Evolutionary conservation across 495 filamentous ascomycete species (phyloP).

Genomic region (Parachaetomium inaequale): DNA sequence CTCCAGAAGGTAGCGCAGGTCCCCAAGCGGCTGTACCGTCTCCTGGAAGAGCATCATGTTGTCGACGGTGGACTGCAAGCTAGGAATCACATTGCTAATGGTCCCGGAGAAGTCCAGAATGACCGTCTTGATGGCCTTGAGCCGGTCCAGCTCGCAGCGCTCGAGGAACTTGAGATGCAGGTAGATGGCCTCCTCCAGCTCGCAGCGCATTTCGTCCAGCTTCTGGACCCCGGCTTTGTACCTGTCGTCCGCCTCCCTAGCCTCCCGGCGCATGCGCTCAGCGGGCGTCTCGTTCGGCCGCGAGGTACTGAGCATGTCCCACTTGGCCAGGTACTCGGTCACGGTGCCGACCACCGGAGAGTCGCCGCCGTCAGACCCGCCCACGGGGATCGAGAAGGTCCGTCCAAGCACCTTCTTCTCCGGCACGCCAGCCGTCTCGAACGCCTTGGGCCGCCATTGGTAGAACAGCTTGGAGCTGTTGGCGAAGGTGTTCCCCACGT

Average conservation of each 20-base stretch:
- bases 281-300: conserved; percentile 82
- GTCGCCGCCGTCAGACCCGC: conserved; percentile 56
- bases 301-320: conserved; percentile 87
- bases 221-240: conserved; percentile 84
- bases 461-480: conserved; percentile 97
- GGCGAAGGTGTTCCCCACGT: conserved; percentile 90
- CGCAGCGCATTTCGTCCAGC: conserved; percentile 86
- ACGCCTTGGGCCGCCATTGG: conserved; percentile 91
- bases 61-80: conserved; percentile 89
- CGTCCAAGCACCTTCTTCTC: conserved; percentile 77
- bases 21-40: conserved; percentile 87
- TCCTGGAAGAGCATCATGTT: conserved; percentile 99
- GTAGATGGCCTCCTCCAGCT: conserved; percentile 90
- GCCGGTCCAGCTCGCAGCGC: conserved; percentile 90
- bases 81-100: conserved; percentile 97
- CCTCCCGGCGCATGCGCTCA: conserved; percentile 83
- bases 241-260: conserved; percentile 83
- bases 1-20: conserved; percentile 93
- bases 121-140: conserved; percentile 97
- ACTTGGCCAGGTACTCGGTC: conserved; percentile 80
- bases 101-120: conserved; percentile 96
- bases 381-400: conserved; percentile 58
- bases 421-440: conserved; percentile 79
- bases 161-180: conserved; percentile 94
- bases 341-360: conserved; percentile 74